Percentiles rank a stretch among this genome's conserved stretches.
Conservation (phyloP, 2,329 filamentous ascomycete species). For the Aspergillus glaucus region DNA sequence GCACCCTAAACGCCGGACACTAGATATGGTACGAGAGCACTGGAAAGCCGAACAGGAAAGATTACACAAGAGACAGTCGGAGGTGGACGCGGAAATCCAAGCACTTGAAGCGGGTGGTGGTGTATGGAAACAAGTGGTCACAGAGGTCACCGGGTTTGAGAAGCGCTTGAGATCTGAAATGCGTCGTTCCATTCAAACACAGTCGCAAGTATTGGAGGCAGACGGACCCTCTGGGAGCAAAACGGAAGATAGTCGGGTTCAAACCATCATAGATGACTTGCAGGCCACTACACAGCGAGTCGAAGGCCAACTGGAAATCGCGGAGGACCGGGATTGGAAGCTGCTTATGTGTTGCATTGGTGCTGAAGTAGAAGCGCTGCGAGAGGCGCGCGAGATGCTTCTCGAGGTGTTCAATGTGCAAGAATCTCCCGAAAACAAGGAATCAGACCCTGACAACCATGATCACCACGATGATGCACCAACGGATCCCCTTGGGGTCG, state of each 20-base stretch:
- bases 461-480: slow-evolving; percentile 5
- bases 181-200: slow-evolving; percentile 23
- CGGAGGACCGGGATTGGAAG: slow-evolving; percentile 53
- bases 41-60: slow-evolving; percentile 47
- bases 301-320: slow-evolving; percentile 44
- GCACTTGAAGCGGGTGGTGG: slow-evolving; percentile 54
- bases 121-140: slow-evolving; percentile 53
- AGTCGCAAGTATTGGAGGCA: slow-evolving; percentile 11
- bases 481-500: slow-evolving; percentile 18
- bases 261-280: slow-evolving; percentile 40
- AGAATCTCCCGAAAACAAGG: slow-evolving; percentile 4
- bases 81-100: slow-evolving; percentile 47
- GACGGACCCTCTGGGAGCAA: slow-evolving; percentile 7
- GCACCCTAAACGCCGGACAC: slow-evolving; percentile 51
- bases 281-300: slow-evolving; percentile 42
- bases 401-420: slow-evolving; percentile 26
- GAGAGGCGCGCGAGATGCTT: slow-evolving; percentile 34
- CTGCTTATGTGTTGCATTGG: slow-evolving; percentile 57
- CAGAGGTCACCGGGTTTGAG: slow-evolving; percentile 48
- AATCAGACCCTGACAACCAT: not conserved
- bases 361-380: slow-evolving; percentile 54
- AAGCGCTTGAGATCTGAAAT: slow-evolving; percentile 26
- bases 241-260: slow-evolving; percentile 19
- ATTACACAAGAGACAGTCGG: slow-evolving; percentile 38
- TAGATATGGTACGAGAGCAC: slow-evolving; percentile 55